Conservation (phyloP, 1,284 basidiomycete genomes). For the Heterobasidion irregulare region DNA sequence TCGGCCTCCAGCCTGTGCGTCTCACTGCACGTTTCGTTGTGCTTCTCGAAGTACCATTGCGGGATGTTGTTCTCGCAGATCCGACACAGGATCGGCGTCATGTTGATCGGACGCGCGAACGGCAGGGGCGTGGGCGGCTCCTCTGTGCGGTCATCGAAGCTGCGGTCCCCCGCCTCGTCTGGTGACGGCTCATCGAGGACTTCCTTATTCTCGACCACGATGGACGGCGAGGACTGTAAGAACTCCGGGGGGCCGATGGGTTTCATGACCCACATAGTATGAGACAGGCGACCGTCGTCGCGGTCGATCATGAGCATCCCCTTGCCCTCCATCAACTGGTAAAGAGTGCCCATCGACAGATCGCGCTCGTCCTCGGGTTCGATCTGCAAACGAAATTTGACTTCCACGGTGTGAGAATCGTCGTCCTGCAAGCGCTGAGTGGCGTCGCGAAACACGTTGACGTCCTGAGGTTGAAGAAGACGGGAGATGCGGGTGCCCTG, state of each 20-base stretch:
- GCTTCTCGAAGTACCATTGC: conserved; percentile 99
- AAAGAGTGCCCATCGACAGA: conserved; percentile 43
- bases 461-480: conserved; percentile 79
- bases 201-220: conserved; percentile 49
- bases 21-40: conserved; percentile 98
- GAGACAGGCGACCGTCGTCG: conserved; percentile 78
- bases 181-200: conserved; percentile 24
- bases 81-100: conserved; percentile 88
- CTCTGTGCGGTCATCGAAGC: conserved; percentile 21
- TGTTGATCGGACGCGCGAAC: conserved; percentile 68
- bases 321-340: conserved; percentile 92
- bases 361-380: conserved; percentile 53
- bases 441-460: conserved; percentile 82
- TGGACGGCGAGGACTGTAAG: conserved; percentile 49
- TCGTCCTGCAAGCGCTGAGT: conserved; percentile 82
- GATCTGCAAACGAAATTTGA: conserved; percentile 81
- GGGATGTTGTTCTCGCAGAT: conserved; percentile 98
- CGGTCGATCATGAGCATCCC: conserved; percentile 98
- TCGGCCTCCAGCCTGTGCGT: conserved; percentile 95
- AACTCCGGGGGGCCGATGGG: conserved; percentile 68
- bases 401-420: conserved; percentile 92
- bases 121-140: conserved; percentile 64
- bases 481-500: conserved; percentile 77
- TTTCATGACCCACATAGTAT: conserved; percentile 99
- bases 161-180: conserved; percentile 20